Evolutionary conservation across 2,329 filamentous ascomycete species (phyloP).

Genomic region (Hypoxylon sp.): DNA sequence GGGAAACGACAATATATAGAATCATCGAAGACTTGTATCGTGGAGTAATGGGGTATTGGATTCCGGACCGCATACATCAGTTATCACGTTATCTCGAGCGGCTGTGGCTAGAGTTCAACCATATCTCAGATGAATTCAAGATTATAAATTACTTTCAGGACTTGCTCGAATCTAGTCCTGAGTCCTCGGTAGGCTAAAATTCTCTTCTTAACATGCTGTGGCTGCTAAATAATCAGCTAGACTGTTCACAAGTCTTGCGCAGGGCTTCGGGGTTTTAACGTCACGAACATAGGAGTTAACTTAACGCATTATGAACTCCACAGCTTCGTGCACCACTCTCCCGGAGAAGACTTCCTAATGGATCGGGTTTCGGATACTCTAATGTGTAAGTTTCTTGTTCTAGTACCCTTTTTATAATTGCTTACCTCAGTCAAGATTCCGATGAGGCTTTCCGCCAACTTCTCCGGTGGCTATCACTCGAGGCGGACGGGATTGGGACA

Average conservation of each 20-base stretch:
- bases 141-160: conserved; percentile 35
- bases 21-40: conserved; percentile 31
- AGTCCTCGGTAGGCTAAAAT: conserved; percentile 13
- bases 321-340: conserved; percentile 11
- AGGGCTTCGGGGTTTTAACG: conserved; percentile 14
- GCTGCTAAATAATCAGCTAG: conserved; percentile 15
- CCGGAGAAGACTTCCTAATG: conserved; percentile 20
- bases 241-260: conserved; percentile 31
- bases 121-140: conserved; percentile 19
- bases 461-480: conserved; percentile 19
- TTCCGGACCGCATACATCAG: conserved; percentile 24
- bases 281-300: conserved; percentile 28
- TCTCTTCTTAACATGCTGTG: not conserved
- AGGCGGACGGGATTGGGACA: conserved; percentile 23
- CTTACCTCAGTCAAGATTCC: conserved; percentile 17
- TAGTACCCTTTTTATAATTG: not conserved
- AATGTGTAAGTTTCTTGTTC: conserved; percentile 8
- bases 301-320: conserved; percentile 24
- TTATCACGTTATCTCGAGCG: conserved; percentile 14
- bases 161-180: conserved; percentile 16
- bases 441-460: conserved; percentile 5
- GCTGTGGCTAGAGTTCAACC: conserved; percentile 7
- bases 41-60: conserved; percentile 25
- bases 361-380: conserved; percentile 3
- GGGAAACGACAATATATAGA: conserved; percentile 18